These are phyloP conservation scores for Glycine soja DNA, from an alignment of 306 rosid genomes.

Conservation along the genomic window DNA sequence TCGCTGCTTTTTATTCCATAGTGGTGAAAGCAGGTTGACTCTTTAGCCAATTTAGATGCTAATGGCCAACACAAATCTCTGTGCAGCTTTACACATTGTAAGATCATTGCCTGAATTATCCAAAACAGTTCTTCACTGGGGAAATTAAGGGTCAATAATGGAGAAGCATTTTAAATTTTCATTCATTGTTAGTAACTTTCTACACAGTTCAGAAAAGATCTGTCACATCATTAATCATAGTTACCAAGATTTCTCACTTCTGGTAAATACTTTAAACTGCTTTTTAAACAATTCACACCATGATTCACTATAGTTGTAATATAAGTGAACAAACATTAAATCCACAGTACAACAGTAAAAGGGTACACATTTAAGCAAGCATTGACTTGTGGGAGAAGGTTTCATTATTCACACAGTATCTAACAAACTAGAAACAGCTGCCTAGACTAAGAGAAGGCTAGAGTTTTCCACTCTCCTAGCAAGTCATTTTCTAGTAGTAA, in stretches of 20 bases:
- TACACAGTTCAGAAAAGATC: slow-evolving; percentile 28
- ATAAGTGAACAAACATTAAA: slow-evolving; percentile 29
- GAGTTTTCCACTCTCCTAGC: slow-evolving; percentile 3
- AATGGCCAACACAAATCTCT: slow-evolving; percentile 50
- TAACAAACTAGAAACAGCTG: slow-evolving; percentile 31
- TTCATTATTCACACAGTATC: slow-evolving; percentile 12
- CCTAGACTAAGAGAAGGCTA: background rate
- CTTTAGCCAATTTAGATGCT: slow-evolving; percentile 47
- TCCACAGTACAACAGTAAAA: slow-evolving; percentile 21
- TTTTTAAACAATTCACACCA: background rate
- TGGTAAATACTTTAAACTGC: slow-evolving; percentile 25
- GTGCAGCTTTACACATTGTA: slow-evolving; percentile 37
- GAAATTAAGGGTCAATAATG: slow-evolving; percentile 35
- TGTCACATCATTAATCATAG: slow-evolving; percentile 38
- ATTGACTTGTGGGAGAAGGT: slow-evolving; percentile 9
- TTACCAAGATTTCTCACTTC: slow-evolving; percentile 33
- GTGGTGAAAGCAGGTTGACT: slow-evolving; percentile 46
- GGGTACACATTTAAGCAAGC: background rate
- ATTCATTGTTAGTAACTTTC: slow-evolving; percentile 31
- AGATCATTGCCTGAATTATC: slow-evolving; percentile 36
- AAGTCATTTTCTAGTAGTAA: slow-evolving; percentile 27
- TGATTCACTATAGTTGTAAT: slow-evolving; percentile 2
- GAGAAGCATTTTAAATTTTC: slow-evolving; percentile 39
- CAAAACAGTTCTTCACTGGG: slow-evolving; percentile 45
- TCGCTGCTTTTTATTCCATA: slow-evolving; percentile 42